A percentile compares a stretch with the other conserved stretches of the same genome.
These are phyloP conservation scores for Onygenales sp. DNA, from an alignment of 2,329 filamentous ascomycete species.

Conservation along the genomic window DNA sequence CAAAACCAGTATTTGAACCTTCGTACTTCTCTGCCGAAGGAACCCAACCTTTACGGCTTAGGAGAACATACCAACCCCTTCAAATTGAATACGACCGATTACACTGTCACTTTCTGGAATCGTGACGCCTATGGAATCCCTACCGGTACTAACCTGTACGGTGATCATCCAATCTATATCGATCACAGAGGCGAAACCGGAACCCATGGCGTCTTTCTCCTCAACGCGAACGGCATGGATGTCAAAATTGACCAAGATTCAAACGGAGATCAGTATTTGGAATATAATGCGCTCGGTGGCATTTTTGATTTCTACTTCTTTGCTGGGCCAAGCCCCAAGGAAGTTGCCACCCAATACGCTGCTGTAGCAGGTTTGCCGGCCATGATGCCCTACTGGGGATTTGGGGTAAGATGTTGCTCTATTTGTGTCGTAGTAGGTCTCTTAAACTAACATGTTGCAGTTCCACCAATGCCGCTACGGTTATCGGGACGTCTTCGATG, in stretches of 20 bases:
- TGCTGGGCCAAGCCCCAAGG: conserved; percentile 43
- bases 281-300: conserved; percentile 64
- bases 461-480: conserved; percentile 52
- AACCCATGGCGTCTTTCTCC: conserved; percentile 53
- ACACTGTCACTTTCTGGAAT: conserved; percentile 56
- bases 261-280: conserved; percentile 55
- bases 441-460: conserved; percentile 3
- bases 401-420: conserved; percentile 35
- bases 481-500: conserved; percentile 36
- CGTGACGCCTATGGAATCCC: conserved; percentile 53
- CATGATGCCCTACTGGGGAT: conserved; percentile 52
- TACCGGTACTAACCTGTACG: conserved; percentile 53
- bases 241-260: conserved; percentile 54
- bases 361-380: conserved; percentile 42
- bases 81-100: conserved; percentile 53
- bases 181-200: conserved; percentile 49
- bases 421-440: not conserved
- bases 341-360: conserved; percentile 48
- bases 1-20: conserved; percentile 66
- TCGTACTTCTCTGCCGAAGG: conserved; percentile 53
- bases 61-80: conserved; percentile 63
- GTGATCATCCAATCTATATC: conserved; percentile 59
- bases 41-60: conserved; percentile 62
- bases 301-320: conserved; percentile 60
- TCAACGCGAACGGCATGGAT: conserved; percentile 63